Base-by-base conservation (phyloP, 163 green algal genomes). In the Trebouxia gelatinosa region DNA sequence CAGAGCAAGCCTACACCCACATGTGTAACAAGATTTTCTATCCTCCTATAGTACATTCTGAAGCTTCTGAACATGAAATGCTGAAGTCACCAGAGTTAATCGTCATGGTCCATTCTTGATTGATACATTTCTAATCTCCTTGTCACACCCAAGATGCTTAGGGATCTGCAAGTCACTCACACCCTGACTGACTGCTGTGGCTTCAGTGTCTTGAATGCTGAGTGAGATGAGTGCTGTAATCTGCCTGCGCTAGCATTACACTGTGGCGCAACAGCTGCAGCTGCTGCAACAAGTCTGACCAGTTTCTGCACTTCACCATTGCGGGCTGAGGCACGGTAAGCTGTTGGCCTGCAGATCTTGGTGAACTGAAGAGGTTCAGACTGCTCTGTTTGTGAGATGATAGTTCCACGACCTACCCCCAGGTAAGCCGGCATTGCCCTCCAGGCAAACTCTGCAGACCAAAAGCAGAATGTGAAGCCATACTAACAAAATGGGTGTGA, bases 341-440 rank as follows among this genome's bases (percentile, higher is more conserved):
- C 54, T 66, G 64, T 66, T 23, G 74, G 74, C 54, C 74, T 46
- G 74, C 74, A 79, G 23, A 79, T 70, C n/a, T 79, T 79, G 21
- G 74, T 70, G 74, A 79, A 79, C 23, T 78, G 54, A 35, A 67
- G 35, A 28, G 74, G 37, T n/a, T 38, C 19, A 59, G 35, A 71
- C 37, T 35, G 62, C 37, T 71, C 21, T 28, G 38, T 37, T 29
- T 67, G 46, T 28, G 74, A 59, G 17, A 40, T 71, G 37, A 66
- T 64, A 51, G 74, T 9, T 3, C 68, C 64, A 40, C 64, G 19
- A 6, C 32, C 64, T 7, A 23, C 37, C 19, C 64, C 64, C 34
- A 26, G 40, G 1, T 70, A 72, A 16, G 64, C 40, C 26, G 68
- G 68, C n/a, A 77, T 26, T 40, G 43, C 68, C 28, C 46, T 37